Percentiles rank a stretch among this genome's conserved stretches.
phyloP scores from a whole-genome alignment of 345 rosid species.

The Citrus reticulata region DNA sequence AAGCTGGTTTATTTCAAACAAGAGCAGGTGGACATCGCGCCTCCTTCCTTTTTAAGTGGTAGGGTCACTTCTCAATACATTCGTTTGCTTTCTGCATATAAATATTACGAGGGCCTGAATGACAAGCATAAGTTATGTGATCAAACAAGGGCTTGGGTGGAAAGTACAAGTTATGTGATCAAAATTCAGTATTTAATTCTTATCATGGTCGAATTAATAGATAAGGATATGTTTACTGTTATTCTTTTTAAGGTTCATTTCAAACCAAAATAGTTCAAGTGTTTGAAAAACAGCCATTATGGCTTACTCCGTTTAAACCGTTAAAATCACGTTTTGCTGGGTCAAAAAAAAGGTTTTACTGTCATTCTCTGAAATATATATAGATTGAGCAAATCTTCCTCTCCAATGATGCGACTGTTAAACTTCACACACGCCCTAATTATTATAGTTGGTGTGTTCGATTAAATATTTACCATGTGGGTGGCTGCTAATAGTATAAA shows the following conservation, averaged over 20 bases:
- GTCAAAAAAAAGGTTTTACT: neutral
- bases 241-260: neutral
- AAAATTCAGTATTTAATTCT: no score
- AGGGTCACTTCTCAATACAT: neutral
- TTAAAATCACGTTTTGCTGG: neutral
- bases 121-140: no score
- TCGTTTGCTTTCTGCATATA: neutral
- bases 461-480: neutral
- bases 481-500: neutral
- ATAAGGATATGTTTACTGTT: neutral
- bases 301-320: neutral
- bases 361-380: neutral
- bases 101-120: no score
- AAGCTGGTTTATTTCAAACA: neutral
- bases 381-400: neutral
- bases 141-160: no score
- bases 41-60: conserved; percentile 7
- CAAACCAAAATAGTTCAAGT: neutral
- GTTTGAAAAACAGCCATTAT: neutral
- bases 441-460: neutral
- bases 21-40: conserved; percentile 14
- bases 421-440: neutral
- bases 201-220: neutral
- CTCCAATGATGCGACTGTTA: neutral
- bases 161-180: no score